phyloP scores from a whole-genome alignment of 2,329 filamentous ascomycete species.

The Phoma herbarum region DNA sequence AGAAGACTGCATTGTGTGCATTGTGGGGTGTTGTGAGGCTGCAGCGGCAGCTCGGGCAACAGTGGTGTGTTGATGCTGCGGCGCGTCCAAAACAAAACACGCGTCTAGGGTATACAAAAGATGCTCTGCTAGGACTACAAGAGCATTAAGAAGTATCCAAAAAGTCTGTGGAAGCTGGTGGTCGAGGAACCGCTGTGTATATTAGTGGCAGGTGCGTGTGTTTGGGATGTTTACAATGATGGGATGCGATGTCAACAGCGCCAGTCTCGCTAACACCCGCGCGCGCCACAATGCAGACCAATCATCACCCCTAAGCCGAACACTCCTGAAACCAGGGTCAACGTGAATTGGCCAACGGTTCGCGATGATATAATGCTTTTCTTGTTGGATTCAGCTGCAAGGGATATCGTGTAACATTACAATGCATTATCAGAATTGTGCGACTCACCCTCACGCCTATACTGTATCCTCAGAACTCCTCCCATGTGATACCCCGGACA shows the following conservation, averaged over 20 bases:
- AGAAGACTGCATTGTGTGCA: slow-evolving; percentile 47
- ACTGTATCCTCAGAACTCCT: slow-evolving; percentile 17
- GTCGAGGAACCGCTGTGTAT: slow-evolving; percentile 8
- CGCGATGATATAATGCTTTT: background rate
- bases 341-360: slow-evolving; percentile 17
- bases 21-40: slow-evolving; percentile 30
- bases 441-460: background rate
- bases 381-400: slow-evolving; percentile 1
- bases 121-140: slow-evolving; percentile 37
- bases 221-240: slow-evolving; percentile 18
- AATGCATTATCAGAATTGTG: background rate
- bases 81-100: slow-evolving; percentile 39
- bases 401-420: background rate
- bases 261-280: slow-evolving; percentile 19
- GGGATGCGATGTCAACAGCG: slow-evolving; percentile 22
- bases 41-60: slow-evolving; percentile 19
- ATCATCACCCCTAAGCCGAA: slow-evolving; percentile 20
- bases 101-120: slow-evolving; percentile 39
- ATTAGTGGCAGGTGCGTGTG: slow-evolving; percentile 41
- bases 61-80: slow-evolving; percentile 33
- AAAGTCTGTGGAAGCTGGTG: slow-evolving; percentile 24
- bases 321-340: slow-evolving; percentile 23
- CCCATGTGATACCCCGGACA: slow-evolving; percentile 42
- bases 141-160: slow-evolving; percentile 31
- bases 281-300: slow-evolving; percentile 14